Conservation (phyloP, 192 early-diverging fungal genomes). For the Backusella parvicylindrica region DNA sequence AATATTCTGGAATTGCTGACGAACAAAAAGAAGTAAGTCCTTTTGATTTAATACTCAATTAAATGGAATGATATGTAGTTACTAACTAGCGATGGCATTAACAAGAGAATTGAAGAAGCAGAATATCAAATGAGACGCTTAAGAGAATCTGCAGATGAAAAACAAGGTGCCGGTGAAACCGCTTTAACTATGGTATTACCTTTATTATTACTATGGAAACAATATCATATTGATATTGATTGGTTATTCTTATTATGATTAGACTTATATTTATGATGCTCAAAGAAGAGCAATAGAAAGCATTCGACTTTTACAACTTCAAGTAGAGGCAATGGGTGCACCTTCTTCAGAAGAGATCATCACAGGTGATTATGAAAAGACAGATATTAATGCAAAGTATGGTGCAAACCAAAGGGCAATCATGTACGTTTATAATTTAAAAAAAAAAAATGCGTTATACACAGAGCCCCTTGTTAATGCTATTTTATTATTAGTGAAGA, state of each 20-base stretch:
- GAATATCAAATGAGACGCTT: slow-evolving; percentile 22
- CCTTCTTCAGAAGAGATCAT: slow-evolving; percentile 18
- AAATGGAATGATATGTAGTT: too few relatives aligned
- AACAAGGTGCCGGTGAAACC: background rate
- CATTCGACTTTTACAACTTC: slow-evolving; percentile 19
- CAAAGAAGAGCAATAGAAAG: slow-evolving; percentile 27
- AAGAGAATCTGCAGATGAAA: slow-evolving; percentile 4
- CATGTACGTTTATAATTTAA: background rate
- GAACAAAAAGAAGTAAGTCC: slow-evolving; percentile 30
- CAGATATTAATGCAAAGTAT: background rate
- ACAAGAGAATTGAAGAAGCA: slow-evolving; percentile 32
- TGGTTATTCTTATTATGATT: too few relatives aligned
- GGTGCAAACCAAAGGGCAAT: background rate
- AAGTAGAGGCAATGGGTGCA: slow-evolving; percentile 33
- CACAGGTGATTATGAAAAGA: background rate
- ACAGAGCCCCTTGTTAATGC: background rate
- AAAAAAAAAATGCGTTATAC: too few relatives aligned
- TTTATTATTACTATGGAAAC: background rate
- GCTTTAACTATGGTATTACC: slow-evolving; percentile 17
- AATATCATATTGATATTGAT: background rate
- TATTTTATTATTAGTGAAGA: background rate
- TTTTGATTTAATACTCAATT: background rate
- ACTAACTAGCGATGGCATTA: too few relatives aligned
- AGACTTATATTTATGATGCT: slow-evolving; percentile 23
- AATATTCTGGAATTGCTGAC: slow-evolving; percentile 26